These are phyloP conservation scores for Turritis glabra DNA, from an alignment of 345 rosid species.

Conservation along the genomic window DNA sequence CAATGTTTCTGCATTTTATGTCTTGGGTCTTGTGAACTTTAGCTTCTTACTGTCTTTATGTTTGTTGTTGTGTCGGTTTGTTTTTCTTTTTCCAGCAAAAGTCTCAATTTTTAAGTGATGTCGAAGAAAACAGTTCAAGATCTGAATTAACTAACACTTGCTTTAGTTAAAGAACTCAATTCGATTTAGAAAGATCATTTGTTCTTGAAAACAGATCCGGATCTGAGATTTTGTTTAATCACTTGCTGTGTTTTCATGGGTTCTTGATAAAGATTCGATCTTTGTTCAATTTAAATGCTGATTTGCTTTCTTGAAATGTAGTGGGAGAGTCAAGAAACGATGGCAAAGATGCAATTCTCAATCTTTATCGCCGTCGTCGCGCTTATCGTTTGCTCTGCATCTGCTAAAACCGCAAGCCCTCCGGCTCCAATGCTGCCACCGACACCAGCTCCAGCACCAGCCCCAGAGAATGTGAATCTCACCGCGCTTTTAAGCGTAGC, in stretches of 20 bases:
- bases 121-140: conserved; percentile 6
- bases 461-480: conserved; percentile 67
- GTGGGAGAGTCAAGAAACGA: conserved; percentile 16
- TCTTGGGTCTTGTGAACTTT: conserved; percentile 19
- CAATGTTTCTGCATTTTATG: conserved; percentile 20
- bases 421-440: conserved; percentile 48
- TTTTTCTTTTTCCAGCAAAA: neutral
- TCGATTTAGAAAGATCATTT: neutral
- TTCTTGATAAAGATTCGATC: conserved; percentile 9
- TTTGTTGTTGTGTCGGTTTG: conserved; percentile 20
- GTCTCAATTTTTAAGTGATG: neutral
- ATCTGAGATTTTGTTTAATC: conserved; percentile 25
- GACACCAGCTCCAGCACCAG: conserved; percentile 77
- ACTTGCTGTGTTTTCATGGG: neutral
- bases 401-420: conserved; percentile 63
- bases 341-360: conserved; percentile 47
- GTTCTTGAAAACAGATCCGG: conserved; percentile 35
- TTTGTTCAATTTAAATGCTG: conserved; percentile 9
- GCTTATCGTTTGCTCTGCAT: conserved; percentile 42
- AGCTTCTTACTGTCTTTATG: conserved; percentile 4
- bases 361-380: conserved; percentile 42
- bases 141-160: conserved; percentile 14
- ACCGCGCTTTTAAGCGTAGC: conserved; percentile 76
- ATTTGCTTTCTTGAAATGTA: conserved; percentile 19
- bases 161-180: neutral